phyloP scores from a whole-genome alignment of 1,139 yeast species.

The Debaryomyces sp. region DNA sequence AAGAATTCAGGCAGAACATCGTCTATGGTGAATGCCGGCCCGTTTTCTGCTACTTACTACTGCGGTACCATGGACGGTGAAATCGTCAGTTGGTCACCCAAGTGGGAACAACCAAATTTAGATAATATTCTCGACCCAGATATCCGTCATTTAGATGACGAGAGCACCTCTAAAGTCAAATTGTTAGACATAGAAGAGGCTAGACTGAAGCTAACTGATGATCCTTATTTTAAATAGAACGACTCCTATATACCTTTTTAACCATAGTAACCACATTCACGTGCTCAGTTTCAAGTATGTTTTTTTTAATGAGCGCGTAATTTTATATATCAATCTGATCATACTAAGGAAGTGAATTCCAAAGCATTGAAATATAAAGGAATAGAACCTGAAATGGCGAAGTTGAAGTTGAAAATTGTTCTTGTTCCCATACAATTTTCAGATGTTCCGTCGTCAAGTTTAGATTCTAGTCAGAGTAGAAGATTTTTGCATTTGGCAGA shows the following conservation, averaged over 20 bases:
- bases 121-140: constrained; percentile 13
- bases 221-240: constrained; percentile 7
- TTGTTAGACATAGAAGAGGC: constrained; percentile 6
- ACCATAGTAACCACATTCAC: constrained; percentile 3
- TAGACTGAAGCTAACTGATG: constrained; percentile 1
- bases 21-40: constrained; percentile 53
- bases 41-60: constrained; percentile 44
- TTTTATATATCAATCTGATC: background rate
- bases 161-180: background rate
- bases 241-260: background rate
- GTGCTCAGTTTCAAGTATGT: constrained; percentile 1
- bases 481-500: constrained; percentile 67
- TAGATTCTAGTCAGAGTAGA: constrained; percentile 23
- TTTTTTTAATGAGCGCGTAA: constrained; percentile 1
- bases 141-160: background rate
- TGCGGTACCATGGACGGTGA: constrained; percentile 65
- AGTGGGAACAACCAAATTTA: constrained; percentile 22
- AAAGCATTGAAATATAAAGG: background rate
- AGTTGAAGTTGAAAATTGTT: constrained; percentile 42
- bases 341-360: background rate
- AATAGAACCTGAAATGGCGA: constrained; percentile 21
- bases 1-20: constrained; percentile 44
- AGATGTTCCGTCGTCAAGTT: constrained; percentile 18
- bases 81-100: constrained; percentile 54
- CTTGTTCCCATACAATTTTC: constrained; percentile 33